Evolutionary conservation across 2,329 filamentous ascomycete species (phyloP).

Genomic region (Metarhizium rileyi): DNA sequence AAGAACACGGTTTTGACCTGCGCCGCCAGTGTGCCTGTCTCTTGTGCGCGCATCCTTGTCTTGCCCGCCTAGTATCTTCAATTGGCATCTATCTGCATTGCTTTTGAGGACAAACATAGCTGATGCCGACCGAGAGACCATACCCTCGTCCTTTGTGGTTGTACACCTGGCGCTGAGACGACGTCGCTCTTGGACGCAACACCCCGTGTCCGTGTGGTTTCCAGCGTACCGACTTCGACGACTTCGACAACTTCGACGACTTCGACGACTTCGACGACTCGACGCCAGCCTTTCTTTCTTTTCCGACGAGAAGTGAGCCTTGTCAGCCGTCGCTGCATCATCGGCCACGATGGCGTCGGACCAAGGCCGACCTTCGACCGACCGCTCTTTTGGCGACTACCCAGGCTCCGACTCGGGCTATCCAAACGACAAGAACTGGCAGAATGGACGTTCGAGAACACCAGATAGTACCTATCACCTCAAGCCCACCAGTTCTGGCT

Average conservation of each 20-base stretch:
- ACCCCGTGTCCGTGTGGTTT: conserved; percentile 1
- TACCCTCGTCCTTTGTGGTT: conserved; percentile 22
- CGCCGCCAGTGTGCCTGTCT: conserved; percentile 11
- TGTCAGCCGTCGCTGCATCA: conserved; percentile 1
- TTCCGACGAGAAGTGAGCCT: conserved; percentile 6
- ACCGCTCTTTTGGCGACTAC: conserved; percentile 23
- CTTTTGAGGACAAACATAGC: conserved; percentile 13
- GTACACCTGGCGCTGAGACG: conserved; percentile 22
- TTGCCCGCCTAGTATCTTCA: conserved; percentile 11
- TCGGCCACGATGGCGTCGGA: conserved; percentile 33
- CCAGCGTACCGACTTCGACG: background rate
- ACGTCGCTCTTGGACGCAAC: conserved; percentile 1
- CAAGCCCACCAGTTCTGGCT: conserved; percentile 25
- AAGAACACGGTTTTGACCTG: conserved; percentile 10
- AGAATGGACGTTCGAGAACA: conserved; percentile 23
- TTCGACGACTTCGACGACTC: conserved; percentile 12
- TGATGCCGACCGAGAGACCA: conserved; percentile 28
- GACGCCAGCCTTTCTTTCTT: conserved; percentile 3
- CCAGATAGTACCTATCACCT: conserved; percentile 26
- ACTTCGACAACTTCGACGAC: conserved; percentile 8
- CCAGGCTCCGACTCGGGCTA: conserved; percentile 21
- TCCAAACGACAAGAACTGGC: conserved; percentile 25
- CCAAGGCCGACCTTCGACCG: conserved; percentile 32
- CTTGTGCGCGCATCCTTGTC: conserved; percentile 13
- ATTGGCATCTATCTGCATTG: conserved; percentile 18